A percentile compares a stretch with the other conserved stretches of the same genome.
Conservation (phyloP, 192 early-diverging fungal genomes). For the Backusella tarrabulga region DNA sequence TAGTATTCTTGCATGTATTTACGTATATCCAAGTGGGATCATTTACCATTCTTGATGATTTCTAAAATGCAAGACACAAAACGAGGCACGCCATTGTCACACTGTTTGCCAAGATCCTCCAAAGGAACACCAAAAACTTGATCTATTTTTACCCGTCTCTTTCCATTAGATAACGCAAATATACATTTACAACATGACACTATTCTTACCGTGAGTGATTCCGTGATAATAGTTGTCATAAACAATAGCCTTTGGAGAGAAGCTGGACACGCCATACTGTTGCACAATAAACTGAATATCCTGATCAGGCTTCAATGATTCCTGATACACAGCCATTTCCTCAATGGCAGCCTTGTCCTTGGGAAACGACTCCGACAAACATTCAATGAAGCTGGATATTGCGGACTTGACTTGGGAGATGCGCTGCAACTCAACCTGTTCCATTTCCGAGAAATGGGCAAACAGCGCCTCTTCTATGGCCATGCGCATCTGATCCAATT, state of each 20-base stretch:
- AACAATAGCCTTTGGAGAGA: slow-evolving; percentile 66
- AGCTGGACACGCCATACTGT: slow-evolving; percentile 68
- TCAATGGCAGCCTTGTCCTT: slow-evolving; percentile 60
- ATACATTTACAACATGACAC: neutral
- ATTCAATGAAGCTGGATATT: slow-evolving; percentile 49
- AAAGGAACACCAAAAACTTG: slow-evolving; percentile 79
- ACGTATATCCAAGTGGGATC: neutral
- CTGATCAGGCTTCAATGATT: slow-evolving; percentile 74
- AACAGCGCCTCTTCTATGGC: slow-evolving; percentile 70
- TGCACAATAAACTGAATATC: slow-evolving; percentile 78
- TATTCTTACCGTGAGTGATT: slow-evolving; percentile 51
- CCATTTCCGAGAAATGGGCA: slow-evolving; percentile 50
- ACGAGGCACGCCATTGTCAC: slow-evolving; percentile 58
- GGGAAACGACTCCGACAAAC: slow-evolving; percentile 46
- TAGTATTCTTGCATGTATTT: neutral
- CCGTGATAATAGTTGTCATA: slow-evolving; percentile 71
- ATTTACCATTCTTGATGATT: slow-evolving; percentile 53
- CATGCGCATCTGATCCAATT: slow-evolving; percentile 63
- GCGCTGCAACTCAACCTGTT: slow-evolving; percentile 47
- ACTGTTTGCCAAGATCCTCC: slow-evolving; percentile 61
- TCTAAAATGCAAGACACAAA: slow-evolving; percentile 60
- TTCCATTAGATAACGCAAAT: neutral
- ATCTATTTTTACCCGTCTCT: slow-evolving; percentile 33
- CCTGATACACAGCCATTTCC: slow-evolving; percentile 51
- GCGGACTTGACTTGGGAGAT: slow-evolving; percentile 29